These are phyloP conservation scores for Dendrobium nobile DNA, from an alignment of 106 monocot genomes.

Conservation along the genomic window DNA sequence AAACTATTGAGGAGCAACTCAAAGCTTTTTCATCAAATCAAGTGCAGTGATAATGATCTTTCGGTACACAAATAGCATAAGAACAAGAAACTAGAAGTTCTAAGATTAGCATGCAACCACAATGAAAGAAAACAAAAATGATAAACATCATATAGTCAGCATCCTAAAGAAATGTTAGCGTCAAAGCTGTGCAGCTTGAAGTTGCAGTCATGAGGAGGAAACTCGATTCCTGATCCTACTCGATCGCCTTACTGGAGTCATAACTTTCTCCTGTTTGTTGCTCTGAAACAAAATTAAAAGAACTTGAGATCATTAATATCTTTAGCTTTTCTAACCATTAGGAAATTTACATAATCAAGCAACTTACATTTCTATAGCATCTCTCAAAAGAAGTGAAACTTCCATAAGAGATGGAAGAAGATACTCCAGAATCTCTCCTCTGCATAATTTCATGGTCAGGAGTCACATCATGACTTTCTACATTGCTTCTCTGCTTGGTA, in stretches of 20 bases:
- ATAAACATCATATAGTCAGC: too few relatives aligned
- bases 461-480: neutral
- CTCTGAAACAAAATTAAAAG: conserved; percentile 23
- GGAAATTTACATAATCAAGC: neutral
- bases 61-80: too few relatives aligned
- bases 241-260: conserved; percentile 84
- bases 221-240: conserved; percentile 60
- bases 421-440: conserved; percentile 55
- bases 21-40: too few relatives aligned
- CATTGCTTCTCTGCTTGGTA: neutral
- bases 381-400: conserved; percentile 80
- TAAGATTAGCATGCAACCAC: too few relatives aligned
- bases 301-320: neutral
- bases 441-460: conserved; percentile 19
- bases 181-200: too few relatives aligned
- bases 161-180: too few relatives aligned
- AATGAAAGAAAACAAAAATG: too few relatives aligned
- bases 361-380: conserved; percentile 53
- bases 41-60: too few relatives aligned
- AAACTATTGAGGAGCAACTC: too few relatives aligned
- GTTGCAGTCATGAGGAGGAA: conserved; percentile 33
- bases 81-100: too few relatives aligned
- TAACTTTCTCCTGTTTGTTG: conserved; percentile 39
- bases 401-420: conserved; percentile 61
- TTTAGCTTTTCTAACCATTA: neutral